These are phyloP conservation scores for Hylodesmum podocarpum DNA, from an alignment of 306 rosid genomes.

Conservation along the genomic window DNA sequence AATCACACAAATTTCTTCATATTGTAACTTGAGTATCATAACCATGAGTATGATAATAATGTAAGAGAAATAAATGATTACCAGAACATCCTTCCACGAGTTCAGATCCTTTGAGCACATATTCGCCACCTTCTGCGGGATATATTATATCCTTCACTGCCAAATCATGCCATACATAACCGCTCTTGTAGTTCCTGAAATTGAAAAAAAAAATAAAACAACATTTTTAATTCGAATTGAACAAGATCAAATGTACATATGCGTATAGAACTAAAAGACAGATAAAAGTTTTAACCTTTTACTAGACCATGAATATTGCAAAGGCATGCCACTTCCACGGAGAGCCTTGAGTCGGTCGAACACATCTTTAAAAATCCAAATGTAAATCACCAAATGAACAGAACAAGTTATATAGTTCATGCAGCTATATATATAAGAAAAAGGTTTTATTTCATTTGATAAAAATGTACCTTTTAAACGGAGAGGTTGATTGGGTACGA, in stretches of 20 bases:
- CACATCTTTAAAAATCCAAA: constrained; percentile 45
- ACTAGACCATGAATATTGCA: constrained; percentile 89
- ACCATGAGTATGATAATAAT: no score
- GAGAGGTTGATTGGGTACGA: constrained; percentile 65
- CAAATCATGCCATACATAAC: constrained; percentile 89
- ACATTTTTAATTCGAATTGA: not conserved
- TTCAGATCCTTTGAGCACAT: constrained; percentile 84
- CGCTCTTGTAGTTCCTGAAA: constrained; percentile 73
- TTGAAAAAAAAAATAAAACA: not conserved
- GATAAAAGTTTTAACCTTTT: constrained; percentile 50
- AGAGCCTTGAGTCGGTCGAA: constrained; percentile 68
- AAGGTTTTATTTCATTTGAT: not conserved
- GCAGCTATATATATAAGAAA: not conserved
- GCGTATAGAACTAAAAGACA: not conserved
- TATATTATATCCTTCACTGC: constrained; percentile 59
- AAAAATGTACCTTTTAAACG: constrained; percentile 58
- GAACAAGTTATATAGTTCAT: not conserved
- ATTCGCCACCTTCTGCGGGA: constrained; percentile 86
- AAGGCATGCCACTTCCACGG: constrained; percentile 85
- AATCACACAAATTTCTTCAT: no score
- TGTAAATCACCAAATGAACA: not conserved
- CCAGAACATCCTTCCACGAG: constrained; percentile 57
- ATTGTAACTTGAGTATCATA: no score
- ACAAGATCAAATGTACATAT: not conserved
- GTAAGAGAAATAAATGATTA: not conserved